A percentile compares a stretch with the other conserved stretches of the same genome.
Evolutionary conservation across 2,329 filamentous ascomycete species (phyloP).

Genomic region (Ascochyta lentis): DNA sequence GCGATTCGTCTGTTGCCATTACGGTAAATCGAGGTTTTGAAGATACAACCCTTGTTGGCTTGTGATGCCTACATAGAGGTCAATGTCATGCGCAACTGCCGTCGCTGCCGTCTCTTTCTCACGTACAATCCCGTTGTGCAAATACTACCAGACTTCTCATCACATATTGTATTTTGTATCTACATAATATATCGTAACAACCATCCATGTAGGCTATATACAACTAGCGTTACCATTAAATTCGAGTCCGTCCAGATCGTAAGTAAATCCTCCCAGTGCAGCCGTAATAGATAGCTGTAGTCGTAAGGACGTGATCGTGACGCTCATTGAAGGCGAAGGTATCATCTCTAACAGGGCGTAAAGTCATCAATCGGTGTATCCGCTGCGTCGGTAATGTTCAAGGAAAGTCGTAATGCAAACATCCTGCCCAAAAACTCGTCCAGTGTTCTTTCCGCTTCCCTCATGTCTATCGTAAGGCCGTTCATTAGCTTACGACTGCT

Average conservation of each 20-base stretch:
- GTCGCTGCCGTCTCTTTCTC: neutral
- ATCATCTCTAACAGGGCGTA: slow-evolving; percentile 30
- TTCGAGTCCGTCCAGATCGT: slow-evolving; percentile 9
- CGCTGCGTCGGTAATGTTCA: slow-evolving; percentile 9
- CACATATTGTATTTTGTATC: neutral
- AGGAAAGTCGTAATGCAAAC: slow-evolving; percentile 19
- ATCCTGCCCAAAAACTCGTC: neutral
- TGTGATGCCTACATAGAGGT: slow-evolving; percentile 1
- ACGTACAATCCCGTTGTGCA: neutral
- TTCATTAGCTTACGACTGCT: neutral
- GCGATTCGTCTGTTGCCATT: neutral
- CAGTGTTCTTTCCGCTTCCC: neutral
- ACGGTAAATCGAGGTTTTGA: neutral
- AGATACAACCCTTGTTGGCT: slow-evolving; percentile 3
- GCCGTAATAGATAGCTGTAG: slow-evolving; percentile 18
- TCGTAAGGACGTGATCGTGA: slow-evolving; percentile 33
- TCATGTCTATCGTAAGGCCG: neutral
- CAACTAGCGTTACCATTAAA: slow-evolving; percentile 28
- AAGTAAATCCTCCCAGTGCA: slow-evolving; percentile 8
- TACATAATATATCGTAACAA: slow-evolving; percentile 13
- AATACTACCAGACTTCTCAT: neutral
- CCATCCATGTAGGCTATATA: slow-evolving; percentile 7
- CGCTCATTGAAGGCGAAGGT: slow-evolving; percentile 38
- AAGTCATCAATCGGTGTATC: slow-evolving; percentile 20
- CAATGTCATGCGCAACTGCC: neutral